These are phyloP conservation scores for Hypomontagnella monticulosa DNA, from an alignment of 495 filamentous ascomycete genomes.

Conservation along the genomic window DNA sequence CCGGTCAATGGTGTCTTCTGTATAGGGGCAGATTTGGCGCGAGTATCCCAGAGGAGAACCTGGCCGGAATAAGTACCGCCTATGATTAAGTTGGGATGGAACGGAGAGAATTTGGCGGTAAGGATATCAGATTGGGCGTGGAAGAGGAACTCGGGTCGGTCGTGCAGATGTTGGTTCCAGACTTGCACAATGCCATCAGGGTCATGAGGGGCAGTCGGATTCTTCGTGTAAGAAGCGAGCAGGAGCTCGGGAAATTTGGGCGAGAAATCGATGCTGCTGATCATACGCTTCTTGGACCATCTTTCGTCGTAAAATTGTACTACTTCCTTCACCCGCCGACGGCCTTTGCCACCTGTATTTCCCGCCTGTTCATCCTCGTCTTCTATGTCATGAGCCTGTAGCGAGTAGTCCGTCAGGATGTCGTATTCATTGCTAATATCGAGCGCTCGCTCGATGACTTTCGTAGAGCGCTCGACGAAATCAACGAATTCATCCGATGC, in stretches of 20 bases:
- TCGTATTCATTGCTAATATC: slow-evolving; percentile 84
- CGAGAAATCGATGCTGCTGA: slow-evolving; percentile 91
- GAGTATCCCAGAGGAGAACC: slow-evolving; percentile 97
- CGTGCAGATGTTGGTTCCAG: slow-evolving; percentile 95
- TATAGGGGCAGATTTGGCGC: slow-evolving; percentile 84
- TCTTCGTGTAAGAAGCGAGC: slow-evolving; percentile 95
- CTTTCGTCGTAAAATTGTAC: slow-evolving; percentile 93
- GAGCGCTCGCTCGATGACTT: slow-evolving; percentile 94
- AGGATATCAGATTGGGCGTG: slow-evolving; percentile 96
- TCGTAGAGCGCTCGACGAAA: slow-evolving; percentile 94
- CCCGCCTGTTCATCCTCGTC: slow-evolving; percentile 85
- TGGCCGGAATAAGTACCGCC: slow-evolving; percentile 96
- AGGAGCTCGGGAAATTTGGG: slow-evolving; percentile 95
- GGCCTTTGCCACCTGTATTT: slow-evolving; percentile 74
- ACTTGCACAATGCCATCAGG: slow-evolving; percentile 94
- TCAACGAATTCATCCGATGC: slow-evolving; percentile 92
- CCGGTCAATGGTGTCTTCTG: slow-evolving; percentile 96
- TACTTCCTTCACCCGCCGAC: slow-evolving; percentile 83
- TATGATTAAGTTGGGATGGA: slow-evolving; percentile 94
- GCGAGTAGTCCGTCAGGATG: slow-evolving; percentile 91
- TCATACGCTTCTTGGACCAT: slow-evolving; percentile 97
- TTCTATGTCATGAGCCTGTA: slow-evolving; percentile 75
- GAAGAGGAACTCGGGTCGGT: slow-evolving; percentile 94
- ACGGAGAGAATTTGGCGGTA: slow-evolving; percentile 94
- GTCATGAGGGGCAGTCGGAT: slow-evolving; percentile 92